Percentiles rank a stretch among this genome's conserved stretches.
These are phyloP conservation scores for Alternaria viburni DNA, from an alignment of 2,329 filamentous ascomycete species.

Conservation along the genomic window DNA sequence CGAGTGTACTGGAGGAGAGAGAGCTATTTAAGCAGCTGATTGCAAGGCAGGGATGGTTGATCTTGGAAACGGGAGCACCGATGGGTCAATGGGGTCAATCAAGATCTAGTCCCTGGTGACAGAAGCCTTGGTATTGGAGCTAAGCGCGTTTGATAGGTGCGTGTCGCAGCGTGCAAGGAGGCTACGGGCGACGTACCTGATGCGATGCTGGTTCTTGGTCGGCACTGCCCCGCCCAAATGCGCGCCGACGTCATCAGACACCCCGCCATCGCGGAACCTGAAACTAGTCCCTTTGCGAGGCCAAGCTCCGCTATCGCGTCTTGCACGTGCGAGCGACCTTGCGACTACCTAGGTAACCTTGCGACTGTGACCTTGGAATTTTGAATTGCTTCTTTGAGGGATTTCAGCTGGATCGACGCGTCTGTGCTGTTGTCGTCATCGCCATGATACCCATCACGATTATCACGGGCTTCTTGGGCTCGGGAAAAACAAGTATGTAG, in stretches of 20 bases:
- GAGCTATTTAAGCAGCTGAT: slow-evolving; percentile 20
- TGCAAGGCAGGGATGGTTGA: background rate
- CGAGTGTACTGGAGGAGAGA: background rate
- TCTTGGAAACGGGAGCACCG: background rate
- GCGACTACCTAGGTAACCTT: background rate
- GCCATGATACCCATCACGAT: slow-evolving; percentile 82
- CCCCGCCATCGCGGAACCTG: slow-evolving; percentile 3
- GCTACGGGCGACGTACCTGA: slow-evolving; percentile 17
- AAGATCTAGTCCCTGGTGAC: slow-evolving; percentile 8
- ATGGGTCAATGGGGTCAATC: slow-evolving; percentile 3
- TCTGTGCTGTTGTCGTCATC: background rate
- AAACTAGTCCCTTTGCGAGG: slow-evolving; percentile 5
- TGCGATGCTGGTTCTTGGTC: slow-evolving; percentile 4
- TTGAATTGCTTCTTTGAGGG: background rate
- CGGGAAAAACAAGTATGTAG: slow-evolving; percentile 79
- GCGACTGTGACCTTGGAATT: background rate
- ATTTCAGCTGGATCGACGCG: background rate
- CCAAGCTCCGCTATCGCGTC: background rate
- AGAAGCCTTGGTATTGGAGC: slow-evolving; percentile 5
- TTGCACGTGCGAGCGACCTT: slow-evolving; percentile 4
- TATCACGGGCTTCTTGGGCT: slow-evolving; percentile 93
- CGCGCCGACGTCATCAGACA: slow-evolving; percentile 12
- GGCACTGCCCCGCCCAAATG: slow-evolving; percentile 9
- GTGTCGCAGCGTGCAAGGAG: background rate
- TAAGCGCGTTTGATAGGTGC: background rate